Evolutionary conservation across 306 rosid genomes (phyloP).

Genomic region (Cotoneaster glaucophyllus): DNA sequence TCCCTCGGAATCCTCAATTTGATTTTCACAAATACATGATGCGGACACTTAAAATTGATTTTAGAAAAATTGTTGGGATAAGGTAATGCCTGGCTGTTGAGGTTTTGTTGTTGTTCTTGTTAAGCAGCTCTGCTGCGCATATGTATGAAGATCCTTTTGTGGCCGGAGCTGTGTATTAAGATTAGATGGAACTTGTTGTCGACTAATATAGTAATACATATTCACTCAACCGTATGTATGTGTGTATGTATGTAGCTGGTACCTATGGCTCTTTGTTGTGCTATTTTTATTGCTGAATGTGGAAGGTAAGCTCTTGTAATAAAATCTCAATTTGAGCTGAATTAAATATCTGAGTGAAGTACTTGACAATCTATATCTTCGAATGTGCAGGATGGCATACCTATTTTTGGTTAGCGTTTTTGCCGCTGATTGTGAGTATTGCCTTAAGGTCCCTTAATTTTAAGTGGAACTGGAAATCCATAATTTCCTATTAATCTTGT

Average conservation of each 20-base stretch:
- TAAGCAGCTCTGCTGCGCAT: background rate
- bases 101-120: background rate
- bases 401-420: conserved; percentile 86
- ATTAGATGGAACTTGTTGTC: conserved; percentile 2
- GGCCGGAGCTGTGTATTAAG: background rate
- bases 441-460: background rate
- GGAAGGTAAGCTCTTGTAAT: conserved; percentile 41
- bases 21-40: conserved; percentile 55
- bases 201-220: background rate
- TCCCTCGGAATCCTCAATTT: background rate
- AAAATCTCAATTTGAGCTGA: conserved; percentile 9
- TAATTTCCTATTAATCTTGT: background rate
- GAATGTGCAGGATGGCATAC: conserved; percentile 77
- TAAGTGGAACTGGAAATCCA: background rate
- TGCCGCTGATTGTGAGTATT: conserved; percentile 74
- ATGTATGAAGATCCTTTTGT: background rate
- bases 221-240: background rate
- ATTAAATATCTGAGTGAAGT: too few species aligned
- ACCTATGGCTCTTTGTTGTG: conserved; percentile 92
- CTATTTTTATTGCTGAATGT: conserved; percentile 68
- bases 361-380: background rate
- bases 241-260: conserved; percentile 47
- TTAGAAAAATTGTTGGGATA: conserved; percentile 71
- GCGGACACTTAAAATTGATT: conserved; percentile 66
- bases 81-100: conserved; percentile 38